Evolutionary conservation across 306 rosid genomes (phyloP).

Genomic region (Trifolium dubium): DNA sequence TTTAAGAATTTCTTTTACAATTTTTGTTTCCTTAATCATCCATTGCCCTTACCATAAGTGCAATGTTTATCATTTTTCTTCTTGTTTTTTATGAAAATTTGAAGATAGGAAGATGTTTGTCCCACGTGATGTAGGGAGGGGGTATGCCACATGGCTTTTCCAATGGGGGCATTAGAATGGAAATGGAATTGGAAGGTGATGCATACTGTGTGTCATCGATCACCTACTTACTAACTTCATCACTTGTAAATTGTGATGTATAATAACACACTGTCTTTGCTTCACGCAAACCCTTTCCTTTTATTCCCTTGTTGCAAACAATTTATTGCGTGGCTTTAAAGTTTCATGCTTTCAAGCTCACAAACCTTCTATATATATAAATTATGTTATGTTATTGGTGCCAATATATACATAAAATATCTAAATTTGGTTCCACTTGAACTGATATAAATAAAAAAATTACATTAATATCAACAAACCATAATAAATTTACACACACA

Average conservation of each 20-base stretch:
- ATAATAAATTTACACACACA: too few relatives aligned
- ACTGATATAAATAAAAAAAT: too few relatives aligned
- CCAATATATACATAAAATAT: too few relatives aligned
- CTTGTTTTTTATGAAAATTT: too few relatives aligned
- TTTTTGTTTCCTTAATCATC: too few relatives aligned
- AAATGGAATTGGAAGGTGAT: conserved; percentile 10
- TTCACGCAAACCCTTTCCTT: conserved; percentile 79
- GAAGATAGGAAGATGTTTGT: conserved; percentile 13
- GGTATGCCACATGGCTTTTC: conserved; percentile 49
- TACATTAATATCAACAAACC: too few relatives aligned
- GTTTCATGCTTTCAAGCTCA: conserved; percentile 42
- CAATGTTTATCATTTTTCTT: too few relatives aligned
- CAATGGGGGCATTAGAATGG: conserved; percentile 57
- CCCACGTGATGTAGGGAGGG: too few relatives aligned
- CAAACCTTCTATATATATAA: neutral
- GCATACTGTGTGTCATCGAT: conserved; percentile 14
- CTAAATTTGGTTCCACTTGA: too few relatives aligned
- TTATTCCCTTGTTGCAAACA: conserved; percentile 9
- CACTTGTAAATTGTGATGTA: neutral
- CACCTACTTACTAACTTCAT: conserved; percentile 44
- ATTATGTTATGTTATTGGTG: too few relatives aligned
- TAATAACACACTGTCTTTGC: conserved; percentile 59
- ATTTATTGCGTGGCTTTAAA: conserved; percentile 69
- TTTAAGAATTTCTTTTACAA: too few relatives aligned
- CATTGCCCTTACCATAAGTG: too few relatives aligned